A percentile compares a stretch with the other conserved stretches of the same genome.
phyloP scores from a whole-genome alignment of 257 asterid species.

The Solanum sparsipilum region DNA sequence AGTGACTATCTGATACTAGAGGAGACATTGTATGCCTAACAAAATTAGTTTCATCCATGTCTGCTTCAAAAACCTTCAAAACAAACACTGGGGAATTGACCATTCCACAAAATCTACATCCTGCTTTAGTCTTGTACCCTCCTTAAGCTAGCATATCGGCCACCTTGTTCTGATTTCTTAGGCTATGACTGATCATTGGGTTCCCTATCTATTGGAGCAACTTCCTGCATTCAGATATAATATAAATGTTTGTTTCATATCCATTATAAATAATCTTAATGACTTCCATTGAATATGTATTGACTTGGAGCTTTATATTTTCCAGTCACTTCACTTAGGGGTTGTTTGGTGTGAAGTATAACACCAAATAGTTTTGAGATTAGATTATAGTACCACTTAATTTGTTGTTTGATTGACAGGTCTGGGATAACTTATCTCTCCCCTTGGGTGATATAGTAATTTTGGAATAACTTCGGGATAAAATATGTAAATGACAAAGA shows the following conservation, averaged over 20 bases:
- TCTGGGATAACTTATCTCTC: too few relatives aligned
- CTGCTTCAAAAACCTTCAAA: too few relatives aligned
- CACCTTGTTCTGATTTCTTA: not conserved
- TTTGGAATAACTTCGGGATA: not conserved
- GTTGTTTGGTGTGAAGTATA: too few relatives aligned
- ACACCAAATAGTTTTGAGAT: too few relatives aligned
- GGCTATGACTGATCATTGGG: not conserved
- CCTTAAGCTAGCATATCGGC: not conserved
- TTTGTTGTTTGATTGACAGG: too few relatives aligned
- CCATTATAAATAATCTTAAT: not conserved
- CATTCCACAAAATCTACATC: not conserved
- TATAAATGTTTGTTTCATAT: not conserved
- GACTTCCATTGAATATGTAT: not conserved
- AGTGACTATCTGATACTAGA: too few relatives aligned
- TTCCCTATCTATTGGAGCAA: not conserved
- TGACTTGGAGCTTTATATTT: not conserved
- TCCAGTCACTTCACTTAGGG: not conserved
- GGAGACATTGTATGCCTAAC: too few relatives aligned
- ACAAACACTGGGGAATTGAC: too few relatives aligned
- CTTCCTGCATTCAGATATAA: not conserved
- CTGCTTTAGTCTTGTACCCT: not conserved
- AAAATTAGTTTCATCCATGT: too few relatives aligned
- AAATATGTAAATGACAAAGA: too few relatives aligned
- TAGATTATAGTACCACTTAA: not conserved
- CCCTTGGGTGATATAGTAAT: too few relatives aligned